phyloP scores from a whole-genome alignment of 345 rosid genomes.

The Euclidium syriacum region DNA sequence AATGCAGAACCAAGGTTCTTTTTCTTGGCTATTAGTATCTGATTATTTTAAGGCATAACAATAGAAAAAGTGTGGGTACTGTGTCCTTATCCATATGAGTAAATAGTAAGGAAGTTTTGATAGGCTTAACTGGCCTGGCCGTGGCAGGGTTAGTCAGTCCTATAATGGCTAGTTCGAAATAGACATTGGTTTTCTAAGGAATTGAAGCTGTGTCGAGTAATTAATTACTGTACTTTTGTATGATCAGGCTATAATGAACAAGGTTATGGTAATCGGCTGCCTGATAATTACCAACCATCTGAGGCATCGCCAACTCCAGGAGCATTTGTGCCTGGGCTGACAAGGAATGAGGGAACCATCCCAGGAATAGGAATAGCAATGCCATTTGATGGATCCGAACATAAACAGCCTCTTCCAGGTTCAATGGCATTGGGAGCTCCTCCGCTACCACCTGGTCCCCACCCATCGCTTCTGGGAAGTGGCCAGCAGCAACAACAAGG shows the following conservation, averaged over 20 bases:
- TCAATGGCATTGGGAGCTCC: conserved; percentile 76
- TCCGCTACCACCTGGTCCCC: conserved; percentile 98
- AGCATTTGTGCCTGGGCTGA: conserved; percentile 67
- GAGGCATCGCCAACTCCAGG: conserved; percentile 84
- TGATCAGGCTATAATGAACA: conserved; percentile 87
- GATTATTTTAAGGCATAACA: not conserved
- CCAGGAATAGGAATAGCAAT: conserved; percentile 91
- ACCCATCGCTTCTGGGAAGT: conserved; percentile 75
- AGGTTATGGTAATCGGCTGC: conserved; percentile 70
- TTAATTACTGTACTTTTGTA: conserved; percentile 3
- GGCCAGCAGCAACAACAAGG: conserved; percentile 80
- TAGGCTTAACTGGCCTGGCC: not conserved
- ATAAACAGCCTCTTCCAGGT: conserved; percentile 58
- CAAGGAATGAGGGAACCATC: conserved; percentile 88
- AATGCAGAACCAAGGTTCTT: conserved; percentile 68
- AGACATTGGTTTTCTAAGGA: not conserved
- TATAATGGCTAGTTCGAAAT: not conserved
- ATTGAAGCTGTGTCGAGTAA: conserved; percentile 4
- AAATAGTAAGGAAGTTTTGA: conserved; percentile 3
- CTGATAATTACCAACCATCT: conserved; percentile 59
- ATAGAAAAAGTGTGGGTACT: conserved; percentile 1
- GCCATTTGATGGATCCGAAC: conserved; percentile 70
- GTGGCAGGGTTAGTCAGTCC: not conserved
- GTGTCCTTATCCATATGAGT: not conserved
- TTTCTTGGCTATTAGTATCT: not conserved